Evolutionary conservation across 768 basidiomycete species (phyloP).

Genomic region (Russula emetica): DNA sequence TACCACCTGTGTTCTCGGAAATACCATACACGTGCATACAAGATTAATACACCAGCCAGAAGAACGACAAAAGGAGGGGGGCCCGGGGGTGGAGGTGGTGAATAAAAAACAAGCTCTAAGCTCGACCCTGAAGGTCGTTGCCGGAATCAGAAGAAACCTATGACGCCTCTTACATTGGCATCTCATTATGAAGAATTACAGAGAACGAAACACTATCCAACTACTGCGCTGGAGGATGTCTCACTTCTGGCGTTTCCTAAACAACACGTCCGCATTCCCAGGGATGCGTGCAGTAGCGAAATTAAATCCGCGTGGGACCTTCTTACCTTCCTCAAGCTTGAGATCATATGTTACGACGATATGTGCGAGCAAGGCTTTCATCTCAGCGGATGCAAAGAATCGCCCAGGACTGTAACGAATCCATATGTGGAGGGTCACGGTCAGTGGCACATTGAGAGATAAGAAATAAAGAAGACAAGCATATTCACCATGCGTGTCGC

Average conservation of each 20-base stretch:
- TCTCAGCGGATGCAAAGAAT: constrained; percentile 36
- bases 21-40: too few species aligned
- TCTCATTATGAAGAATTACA: neutral
- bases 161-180: too few species aligned
- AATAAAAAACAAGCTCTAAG: too few species aligned
- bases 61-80: too few species aligned
- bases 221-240: neutral
- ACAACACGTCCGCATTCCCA: neutral
- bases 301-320: neutral
- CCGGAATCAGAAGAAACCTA: neutral
- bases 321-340: constrained; percentile 29
- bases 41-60: too few species aligned
- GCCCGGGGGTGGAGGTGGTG: too few species aligned
- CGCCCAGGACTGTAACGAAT: constrained; percentile 34
- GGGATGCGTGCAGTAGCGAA: neutral
- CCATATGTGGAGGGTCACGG: neutral
- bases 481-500: constrained; percentile 30
- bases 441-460: too few species aligned
- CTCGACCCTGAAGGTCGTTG: neutral
- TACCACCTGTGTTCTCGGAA: too few species aligned
- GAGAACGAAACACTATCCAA: neutral
- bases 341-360: constrained; percentile 36
- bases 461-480: neutral
- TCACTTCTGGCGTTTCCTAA: constrained; percentile 7
- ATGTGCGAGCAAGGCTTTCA: constrained; percentile 37